Percentiles rank a stretch among this genome's conserved stretches.
phyloP scores from a whole-genome alignment of 176 grass and related monocot genomes.

The Leersia perrieri region DNA sequence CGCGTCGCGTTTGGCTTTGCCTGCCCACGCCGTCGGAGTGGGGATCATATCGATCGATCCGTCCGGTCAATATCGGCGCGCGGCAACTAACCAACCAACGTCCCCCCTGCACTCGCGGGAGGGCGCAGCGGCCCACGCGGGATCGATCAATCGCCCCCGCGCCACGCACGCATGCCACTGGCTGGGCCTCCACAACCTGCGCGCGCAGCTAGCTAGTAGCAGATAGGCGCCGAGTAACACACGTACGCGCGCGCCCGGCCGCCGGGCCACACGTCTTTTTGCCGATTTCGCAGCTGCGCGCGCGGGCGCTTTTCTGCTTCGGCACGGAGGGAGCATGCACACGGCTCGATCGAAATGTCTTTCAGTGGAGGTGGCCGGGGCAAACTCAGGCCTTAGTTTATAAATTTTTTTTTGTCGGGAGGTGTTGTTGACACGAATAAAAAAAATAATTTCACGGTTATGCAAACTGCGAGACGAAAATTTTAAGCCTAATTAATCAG shows the following conservation, averaged over 20 bases:
- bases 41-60: neutral
- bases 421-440: too few relatives aligned
- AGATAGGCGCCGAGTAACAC: neutral
- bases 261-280: constrained; percentile 32
- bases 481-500: too few relatives aligned
- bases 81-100: neutral
- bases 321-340: neutral
- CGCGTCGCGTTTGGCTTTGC: neutral
- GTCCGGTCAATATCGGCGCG: neutral
- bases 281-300: neutral
- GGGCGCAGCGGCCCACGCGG: neutral
- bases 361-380: neutral
- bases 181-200: neutral
- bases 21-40: neutral
- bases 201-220: neutral
- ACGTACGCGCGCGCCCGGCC: neutral
- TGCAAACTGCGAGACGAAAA: too few relatives aligned
- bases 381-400: too few relatives aligned
- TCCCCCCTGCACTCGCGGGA: neutral
- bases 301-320: neutral
- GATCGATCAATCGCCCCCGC: neutral
- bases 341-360: neutral
- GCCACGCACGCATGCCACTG: neutral
- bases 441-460: too few relatives aligned
- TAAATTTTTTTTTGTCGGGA: too few relatives aligned